Base-by-base conservation (phyloP, 2,329 filamentous ascomycete species). In the Chaetomium sp. region DNA sequence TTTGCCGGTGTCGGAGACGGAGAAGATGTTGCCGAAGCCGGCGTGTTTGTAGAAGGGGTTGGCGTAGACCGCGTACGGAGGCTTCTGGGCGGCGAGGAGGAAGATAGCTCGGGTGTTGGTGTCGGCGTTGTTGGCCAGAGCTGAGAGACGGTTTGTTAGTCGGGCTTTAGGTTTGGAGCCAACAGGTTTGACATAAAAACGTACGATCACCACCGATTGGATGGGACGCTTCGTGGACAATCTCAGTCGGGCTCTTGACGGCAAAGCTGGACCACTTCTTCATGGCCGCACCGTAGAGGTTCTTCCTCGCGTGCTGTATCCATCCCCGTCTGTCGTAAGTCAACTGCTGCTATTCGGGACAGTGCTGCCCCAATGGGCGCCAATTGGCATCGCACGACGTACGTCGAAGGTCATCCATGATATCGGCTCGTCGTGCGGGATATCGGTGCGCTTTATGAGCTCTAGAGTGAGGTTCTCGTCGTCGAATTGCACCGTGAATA, bases 401-500 rank as follows among this genome's bases (percentile, higher is more conserved):
- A 90, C 88, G 70, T 89, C 87, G 67, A 95, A 92, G 12, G 89
- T 86, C 87, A 95, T 92, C 90, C 90, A 95, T 57, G 89, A 95
- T 62, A 95, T 94, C 6, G 90, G 88, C 72, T 95, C 89, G 61
- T 92, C 87, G 52, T 87, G 73, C 4, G 89, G 86, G 55, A 95
- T 94, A 56, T 85, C 82, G 1, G 89, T 94, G 64, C 86, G 84
- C 75, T 92, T 91, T 67, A 95, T 74, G 66, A 94, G 72, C 62
- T 86, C 80, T 58, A 95, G 73, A 6, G 85, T 86, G 61, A 91
- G 75, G 41, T 82, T 83, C 71, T 91, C 87, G 64, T 92, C 89
- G 73, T 95, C 88, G 68, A 95, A 95, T 58, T 86, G 82, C 58
- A 95, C 86, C 0, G 89, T 95, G 72, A 94, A 94, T 67, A 95